Evolutionary conservation across 2,329 filamentous ascomycete species (phyloP).

Genomic region (Pseudogymnoascus sp.): DNA sequence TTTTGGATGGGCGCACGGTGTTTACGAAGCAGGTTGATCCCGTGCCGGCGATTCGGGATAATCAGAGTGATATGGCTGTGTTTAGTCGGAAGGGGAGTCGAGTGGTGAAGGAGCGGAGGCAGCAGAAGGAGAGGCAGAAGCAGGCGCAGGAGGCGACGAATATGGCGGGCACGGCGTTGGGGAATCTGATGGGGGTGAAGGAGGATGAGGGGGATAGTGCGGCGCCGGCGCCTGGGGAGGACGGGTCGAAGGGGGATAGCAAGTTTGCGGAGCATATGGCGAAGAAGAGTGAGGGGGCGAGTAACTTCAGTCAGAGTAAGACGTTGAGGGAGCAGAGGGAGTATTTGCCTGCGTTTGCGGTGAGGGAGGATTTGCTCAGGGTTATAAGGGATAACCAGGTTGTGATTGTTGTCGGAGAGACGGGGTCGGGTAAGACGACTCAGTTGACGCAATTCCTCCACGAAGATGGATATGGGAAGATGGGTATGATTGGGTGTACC

Average conservation of each 20-base stretch:
- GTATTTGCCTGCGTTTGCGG: conserved; percentile 89
- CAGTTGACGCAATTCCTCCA: conserved; percentile 93
- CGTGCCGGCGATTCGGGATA: conserved; percentile 83
- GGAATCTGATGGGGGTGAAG: conserved; percentile 92
- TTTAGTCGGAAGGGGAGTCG: conserved; percentile 93
- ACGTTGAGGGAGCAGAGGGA: conserved; percentile 84
- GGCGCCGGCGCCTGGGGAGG: conserved; percentile 64
- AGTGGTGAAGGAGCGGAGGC: conserved; percentile 82
- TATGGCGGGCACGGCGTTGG: conserved; percentile 80
- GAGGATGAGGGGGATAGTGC: conserved; percentile 91
- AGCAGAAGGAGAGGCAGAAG: conserved; percentile 86
- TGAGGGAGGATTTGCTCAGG: conserved; percentile 82
- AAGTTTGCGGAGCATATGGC: conserved; percentile 82
- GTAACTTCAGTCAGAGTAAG: conserved; percentile 89
- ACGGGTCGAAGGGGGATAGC: conserved; percentile 52
- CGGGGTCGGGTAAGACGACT: conserved; percentile 94
- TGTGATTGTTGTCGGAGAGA: conserved; percentile 92
- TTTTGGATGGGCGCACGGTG: conserved; percentile 86
- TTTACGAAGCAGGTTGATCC: conserved; percentile 97
- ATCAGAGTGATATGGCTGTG: conserved; percentile 97
- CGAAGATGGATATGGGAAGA: conserved; percentile 85
- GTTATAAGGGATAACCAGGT: conserved; percentile 97
- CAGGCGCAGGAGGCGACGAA: conserved; percentile 94
- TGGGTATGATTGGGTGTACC: conserved; percentile 90
- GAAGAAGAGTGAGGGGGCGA: conserved; percentile 78